Conservation (phyloP, 2,329 filamentous ascomycete genomes). For the Paracorniculantispora psalliotae region DNA sequence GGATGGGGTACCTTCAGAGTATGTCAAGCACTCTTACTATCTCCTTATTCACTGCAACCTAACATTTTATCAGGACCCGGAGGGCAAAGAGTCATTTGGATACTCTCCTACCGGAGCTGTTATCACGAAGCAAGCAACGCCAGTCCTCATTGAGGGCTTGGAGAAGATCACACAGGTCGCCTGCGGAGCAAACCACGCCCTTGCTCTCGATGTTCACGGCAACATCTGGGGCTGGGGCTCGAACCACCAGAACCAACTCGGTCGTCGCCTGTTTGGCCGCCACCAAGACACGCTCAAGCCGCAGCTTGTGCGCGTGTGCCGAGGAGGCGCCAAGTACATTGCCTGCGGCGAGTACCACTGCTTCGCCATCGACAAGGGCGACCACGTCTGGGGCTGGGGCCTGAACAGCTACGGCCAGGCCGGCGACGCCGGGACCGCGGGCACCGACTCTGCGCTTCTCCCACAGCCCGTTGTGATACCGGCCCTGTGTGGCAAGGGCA, state of each 20-base stretch:
- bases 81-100: slow-evolving; percentile 45
- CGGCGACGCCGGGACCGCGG: slow-evolving; percentile 41
- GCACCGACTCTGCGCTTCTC: slow-evolving; percentile 50
- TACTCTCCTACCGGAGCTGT: slow-evolving; percentile 34
- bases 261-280: slow-evolving; percentile 44
- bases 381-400: slow-evolving; percentile 71
- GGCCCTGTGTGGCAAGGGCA: slow-evolving; percentile 52
- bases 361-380: slow-evolving; percentile 64
- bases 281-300: slow-evolving; percentile 43
- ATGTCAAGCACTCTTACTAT: slow-evolving; percentile 24
- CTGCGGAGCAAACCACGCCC: slow-evolving; percentile 60
- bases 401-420: slow-evolving; percentile 75
- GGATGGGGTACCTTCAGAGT: slow-evolving; percentile 73
- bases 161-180: slow-evolving; percentile 56
- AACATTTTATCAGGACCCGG: slow-evolving; percentile 20
- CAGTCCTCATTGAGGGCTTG: slow-evolving; percentile 47
- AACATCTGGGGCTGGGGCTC: slow-evolving; percentile 51
- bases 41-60: background rate
- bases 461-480: slow-evolving; percentile 59
- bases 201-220: slow-evolving; percentile 56
- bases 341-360: slow-evolving; percentile 67
- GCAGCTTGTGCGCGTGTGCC: slow-evolving; percentile 37
- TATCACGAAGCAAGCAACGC: slow-evolving; percentile 40
- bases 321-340: slow-evolving; percentile 62
- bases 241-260: slow-evolving; percentile 52